Conservation (phyloP, 352 stramenopile species). For the Thalassiosira hispida region DNA sequence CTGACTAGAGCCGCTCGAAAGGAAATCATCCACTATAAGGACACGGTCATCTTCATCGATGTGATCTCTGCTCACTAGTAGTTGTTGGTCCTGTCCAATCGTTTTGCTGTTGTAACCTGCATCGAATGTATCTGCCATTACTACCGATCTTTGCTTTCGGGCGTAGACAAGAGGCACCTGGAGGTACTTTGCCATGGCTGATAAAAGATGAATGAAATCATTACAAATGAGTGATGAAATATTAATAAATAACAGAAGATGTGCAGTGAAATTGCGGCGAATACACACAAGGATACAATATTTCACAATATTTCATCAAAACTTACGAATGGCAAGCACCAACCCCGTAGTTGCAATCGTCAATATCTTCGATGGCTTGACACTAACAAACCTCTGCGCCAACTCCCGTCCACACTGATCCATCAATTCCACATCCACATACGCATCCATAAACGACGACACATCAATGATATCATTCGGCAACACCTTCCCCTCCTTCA, state of each 20-base stretch:
- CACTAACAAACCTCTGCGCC: slow-evolving; percentile 70
- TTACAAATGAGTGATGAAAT: no score
- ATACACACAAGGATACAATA: background rate
- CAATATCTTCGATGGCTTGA: slow-evolving; percentile 84
- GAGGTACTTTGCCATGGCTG: slow-evolving; percentile 84
- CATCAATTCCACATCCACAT: slow-evolving; percentile 85
- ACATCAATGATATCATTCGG: slow-evolving; percentile 87
- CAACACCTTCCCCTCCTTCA: slow-evolving; percentile 82
- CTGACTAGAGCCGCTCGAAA: slow-evolving; percentile 82
- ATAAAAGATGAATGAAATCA: no score
- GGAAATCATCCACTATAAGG: slow-evolving; percentile 86
- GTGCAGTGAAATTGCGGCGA: background rate
- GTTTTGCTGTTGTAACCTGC: slow-evolving; percentile 83
- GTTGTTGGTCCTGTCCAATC: slow-evolving; percentile 77
- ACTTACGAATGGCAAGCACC: slow-evolving; percentile 71
- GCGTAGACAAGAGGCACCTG: slow-evolving; percentile 86
- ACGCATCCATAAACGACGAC: slow-evolving; percentile 84
- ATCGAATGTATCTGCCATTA: slow-evolving; percentile 85
- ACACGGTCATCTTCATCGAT: slow-evolving; percentile 80
- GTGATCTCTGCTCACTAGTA: slow-evolving; percentile 83
- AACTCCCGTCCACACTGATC: slow-evolving; percentile 84
- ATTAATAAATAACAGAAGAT: background rate
- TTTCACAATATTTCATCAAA: no score
- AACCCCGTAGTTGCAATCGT: slow-evolving; percentile 85
- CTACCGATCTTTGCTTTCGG: slow-evolving; percentile 83